Evolutionary conservation across 208 protist species (phyloP).

Genomic region (Vickermania spadyakhi): DNA sequence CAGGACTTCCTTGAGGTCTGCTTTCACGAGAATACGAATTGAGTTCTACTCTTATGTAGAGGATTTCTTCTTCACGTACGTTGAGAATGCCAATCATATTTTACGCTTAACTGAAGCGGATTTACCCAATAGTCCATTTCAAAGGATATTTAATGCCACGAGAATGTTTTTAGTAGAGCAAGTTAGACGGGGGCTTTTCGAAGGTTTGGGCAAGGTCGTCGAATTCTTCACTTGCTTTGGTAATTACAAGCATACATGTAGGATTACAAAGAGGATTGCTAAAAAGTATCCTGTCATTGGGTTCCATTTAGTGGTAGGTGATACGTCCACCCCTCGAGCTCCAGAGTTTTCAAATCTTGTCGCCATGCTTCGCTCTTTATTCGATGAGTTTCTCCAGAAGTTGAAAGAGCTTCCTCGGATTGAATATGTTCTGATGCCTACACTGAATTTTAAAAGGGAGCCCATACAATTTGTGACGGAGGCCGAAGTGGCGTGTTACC

Average conservation of each 20-base stretch:
- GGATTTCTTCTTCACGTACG: slow-evolving; percentile 52
- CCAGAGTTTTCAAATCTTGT: slow-evolving; percentile 20
- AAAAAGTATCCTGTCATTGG: slow-evolving; percentile 30
- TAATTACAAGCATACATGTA: slow-evolving; percentile 7
- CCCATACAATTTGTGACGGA: slow-evolving; percentile 22
- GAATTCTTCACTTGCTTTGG: slow-evolving; percentile 34
- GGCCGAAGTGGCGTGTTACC: slow-evolving; percentile 28
- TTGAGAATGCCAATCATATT: slow-evolving; percentile 19
- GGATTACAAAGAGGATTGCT: slow-evolving; percentile 21
- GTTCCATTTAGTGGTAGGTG: slow-evolving; percentile 41
- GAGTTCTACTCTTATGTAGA: slow-evolving; percentile 80
- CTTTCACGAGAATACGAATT: slow-evolving; percentile 64
- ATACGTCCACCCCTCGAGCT: slow-evolving; percentile 11
- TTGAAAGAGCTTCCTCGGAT: slow-evolving; percentile 51
- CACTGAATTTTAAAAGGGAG: slow-evolving; percentile 29
- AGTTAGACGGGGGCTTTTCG: slow-evolving; percentile 39
- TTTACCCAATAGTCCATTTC: slow-evolving; percentile 31
- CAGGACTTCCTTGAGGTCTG: slow-evolving; percentile 34
- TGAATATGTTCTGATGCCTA: slow-evolving; percentile 48
- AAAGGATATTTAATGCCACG: slow-evolving; percentile 51
- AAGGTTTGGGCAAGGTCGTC: slow-evolving; percentile 39
- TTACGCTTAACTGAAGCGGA: slow-evolving; percentile 27
- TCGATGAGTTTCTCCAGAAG: slow-evolving; percentile 39
- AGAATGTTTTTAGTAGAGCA: slow-evolving; percentile 65
- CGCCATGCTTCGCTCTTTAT: slow-evolving; percentile 51